Evolutionary conservation across 2,329 filamentous ascomycete genomes (phyloP), one percentile per base, ranked within the genome.

Genomic region (Aspergillus flavus): DNA sequence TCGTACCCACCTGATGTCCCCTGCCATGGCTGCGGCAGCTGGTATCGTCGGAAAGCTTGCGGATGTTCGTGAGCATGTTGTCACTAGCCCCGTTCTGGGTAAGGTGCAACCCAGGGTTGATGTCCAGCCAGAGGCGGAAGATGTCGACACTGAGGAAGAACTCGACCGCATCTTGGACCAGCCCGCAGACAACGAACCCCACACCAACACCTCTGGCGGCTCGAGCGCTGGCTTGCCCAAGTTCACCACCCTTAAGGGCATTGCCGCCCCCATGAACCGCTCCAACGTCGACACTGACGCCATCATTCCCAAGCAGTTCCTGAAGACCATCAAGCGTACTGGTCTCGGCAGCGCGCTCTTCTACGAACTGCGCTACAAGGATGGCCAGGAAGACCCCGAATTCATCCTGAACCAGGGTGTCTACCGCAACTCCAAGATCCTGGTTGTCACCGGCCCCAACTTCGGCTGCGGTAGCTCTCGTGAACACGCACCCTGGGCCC

Each of bases 261-360:
- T 94, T 68, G 93, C 93, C 1, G 95, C 94, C 12, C 92, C 93
- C 2, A 83, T 99, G 79, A 91, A 97, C 66, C 88, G 91, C 72
- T 85, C 91, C 69, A 99, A 99, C 78, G 89, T 97, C 71, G 95
- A 99, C 82, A 99, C 95, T n/a, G 95, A 99, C 74, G 94, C 94
- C 75, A 97, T 98, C 80, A 99, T 99, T 71, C 95, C 95, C 68
- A 99, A 99, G 82, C 95, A 99, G 78, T 99, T 98, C 83, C 87
- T 99, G 68, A 99, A 98, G 84, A 99, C 95, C 46, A 98, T 98
- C 82, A 98, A 98, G 86, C 92, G 95, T 63, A 96, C 94, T 1
- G 95, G 95, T 68, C 91, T 99, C 11, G 94, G 94, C 63, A 86
- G 83, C 28, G 94, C 94, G 45, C 87, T 96, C 58, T 99, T 99